A percentile compares a stretch with the other conserved stretches of the same genome.
Conservation (phyloP, 2,329 filamentous ascomycete genomes). For the Emmonsiellopsis sp. region DNA sequence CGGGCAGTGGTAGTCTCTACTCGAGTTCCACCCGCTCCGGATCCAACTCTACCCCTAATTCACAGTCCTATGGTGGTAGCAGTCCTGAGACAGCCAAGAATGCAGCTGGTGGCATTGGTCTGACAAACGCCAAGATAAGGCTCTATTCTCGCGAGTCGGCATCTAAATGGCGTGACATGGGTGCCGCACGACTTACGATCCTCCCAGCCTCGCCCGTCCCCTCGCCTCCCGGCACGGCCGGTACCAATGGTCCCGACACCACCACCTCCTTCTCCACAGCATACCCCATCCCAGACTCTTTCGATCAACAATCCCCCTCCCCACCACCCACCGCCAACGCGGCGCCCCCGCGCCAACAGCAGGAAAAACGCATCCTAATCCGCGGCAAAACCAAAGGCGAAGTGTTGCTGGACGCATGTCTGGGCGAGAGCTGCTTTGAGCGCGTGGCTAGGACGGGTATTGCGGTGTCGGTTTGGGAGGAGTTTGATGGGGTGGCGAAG, state of each 20-base stretch:
- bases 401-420: slow-evolving; percentile 69
- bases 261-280: slow-evolving; percentile 8
- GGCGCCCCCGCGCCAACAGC: slow-evolving; percentile 31
- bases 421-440: slow-evolving; percentile 78
- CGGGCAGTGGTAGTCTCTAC: slow-evolving; percentile 50
- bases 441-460: slow-evolving; percentile 77
- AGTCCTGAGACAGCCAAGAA: slow-evolving; percentile 38
- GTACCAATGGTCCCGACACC: slow-evolving; percentile 15
- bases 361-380: slow-evolving; percentile 80
- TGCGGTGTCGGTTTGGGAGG: slow-evolving; percentile 80
- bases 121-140: slow-evolving; percentile 67
- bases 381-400: slow-evolving; percentile 58
- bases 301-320: not conserved
- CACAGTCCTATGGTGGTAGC: slow-evolving; percentile 47
- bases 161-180: slow-evolving; percentile 85
- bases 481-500: slow-evolving; percentile 52
- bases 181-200: slow-evolving; percentile 74
- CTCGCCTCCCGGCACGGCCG: slow-evolving; percentile 29
- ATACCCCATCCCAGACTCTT: slow-evolving; percentile 12
- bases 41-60: slow-evolving; percentile 44
- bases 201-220: slow-evolving; percentile 43
- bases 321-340: slow-evolving; percentile 11
- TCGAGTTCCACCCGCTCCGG: slow-evolving; percentile 44
- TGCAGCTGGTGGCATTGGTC: slow-evolving; percentile 55
- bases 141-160: slow-evolving; percentile 69